These are phyloP conservation scores for Blumeria graminis DNA, from an alignment of 2,329 filamentous ascomycete genomes.

Conservation along the genomic window DNA sequence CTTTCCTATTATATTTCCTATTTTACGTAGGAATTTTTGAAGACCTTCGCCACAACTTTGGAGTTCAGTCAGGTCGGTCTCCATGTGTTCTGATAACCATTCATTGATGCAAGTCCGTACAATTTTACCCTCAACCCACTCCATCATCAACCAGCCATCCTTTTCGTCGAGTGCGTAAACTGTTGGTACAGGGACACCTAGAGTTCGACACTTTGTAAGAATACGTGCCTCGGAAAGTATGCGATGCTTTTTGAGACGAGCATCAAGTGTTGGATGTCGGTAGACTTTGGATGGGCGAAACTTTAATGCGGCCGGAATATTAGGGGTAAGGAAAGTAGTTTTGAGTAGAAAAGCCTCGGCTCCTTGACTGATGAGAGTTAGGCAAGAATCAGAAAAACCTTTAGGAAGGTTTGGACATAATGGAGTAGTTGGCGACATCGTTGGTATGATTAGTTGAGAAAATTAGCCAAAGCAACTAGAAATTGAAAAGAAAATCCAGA, in stretches of 20 bases:
- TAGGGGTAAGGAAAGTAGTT: slow-evolving; percentile 50
- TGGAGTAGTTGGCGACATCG: too few relatives aligned
- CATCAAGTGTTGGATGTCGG: slow-evolving; percentile 73
- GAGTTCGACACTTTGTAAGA: slow-evolving; percentile 50
- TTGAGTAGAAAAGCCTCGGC: slow-evolving; percentile 88
- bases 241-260: slow-evolving; percentile 62
- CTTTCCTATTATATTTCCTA: slow-evolving; percentile 46
- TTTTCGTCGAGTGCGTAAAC: slow-evolving; percentile 44
- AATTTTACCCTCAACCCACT: slow-evolving; percentile 58
- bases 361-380: slow-evolving; percentile 66
- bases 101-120: slow-evolving; percentile 46
- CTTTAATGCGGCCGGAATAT: slow-evolving; percentile 57
- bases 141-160: slow-evolving; percentile 54
- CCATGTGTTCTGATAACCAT: slow-evolving; percentile 28
- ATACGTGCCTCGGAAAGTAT: slow-evolving; percentile 77
- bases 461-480: not conserved
- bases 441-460: too few relatives aligned
- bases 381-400: slow-evolving; percentile 10
- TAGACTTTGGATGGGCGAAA: slow-evolving; percentile 79
- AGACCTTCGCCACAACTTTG: slow-evolving; percentile 23
- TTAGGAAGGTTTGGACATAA: not conserved
- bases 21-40: slow-evolving; percentile 37
- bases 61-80: slow-evolving; percentile 6
- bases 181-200: slow-evolving; percentile 61
- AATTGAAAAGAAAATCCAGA: not conserved